A percentile compares a stretch with the other conserved stretches of the same genome.
phyloP scores from a whole-genome alignment of 108 stramenopile genomes.

The Pseudonitzschia delicatissima region DNA sequence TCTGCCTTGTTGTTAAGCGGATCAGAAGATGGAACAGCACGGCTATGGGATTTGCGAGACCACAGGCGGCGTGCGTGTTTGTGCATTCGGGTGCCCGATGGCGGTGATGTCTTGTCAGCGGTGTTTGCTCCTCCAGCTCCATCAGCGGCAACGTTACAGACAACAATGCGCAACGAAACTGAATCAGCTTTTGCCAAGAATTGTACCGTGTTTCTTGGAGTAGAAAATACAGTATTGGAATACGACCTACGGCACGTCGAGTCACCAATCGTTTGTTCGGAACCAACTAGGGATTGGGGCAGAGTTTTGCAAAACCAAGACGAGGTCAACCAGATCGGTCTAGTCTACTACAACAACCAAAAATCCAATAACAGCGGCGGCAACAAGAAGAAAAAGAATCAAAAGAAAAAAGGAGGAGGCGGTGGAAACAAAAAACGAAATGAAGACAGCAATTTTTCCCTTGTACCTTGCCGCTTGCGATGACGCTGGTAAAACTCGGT shows the following conservation, averaged over 20 bases:
- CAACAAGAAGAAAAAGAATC: background rate
- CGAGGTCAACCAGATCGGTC: conserved; percentile 49
- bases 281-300: conserved; percentile 27
- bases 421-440: conserved; percentile 10
- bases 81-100: conserved; percentile 39
- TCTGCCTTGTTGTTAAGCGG: conserved; percentile 58
- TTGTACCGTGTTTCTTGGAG: conserved; percentile 20
- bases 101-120: conserved; percentile 56
- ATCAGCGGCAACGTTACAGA: background rate
- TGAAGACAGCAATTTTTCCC: conserved; percentile 1
- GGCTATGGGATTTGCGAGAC: conserved; percentile 72
- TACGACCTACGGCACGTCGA: conserved; percentile 44
- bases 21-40: conserved; percentile 77
- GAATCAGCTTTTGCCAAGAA: background rate
- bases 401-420: conserved; percentile 6
- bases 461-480: conserved; percentile 54
- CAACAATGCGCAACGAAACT: background rate
- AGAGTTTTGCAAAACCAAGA: conserved; percentile 35
- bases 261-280: conserved; percentile 27
- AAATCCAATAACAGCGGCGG: conserved; percentile 19
- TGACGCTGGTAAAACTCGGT: conserved; percentile 67
- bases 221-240: conserved; percentile 33
- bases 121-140: conserved; percentile 44
- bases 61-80: conserved; percentile 37
- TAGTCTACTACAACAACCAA: conserved; percentile 15